Percentiles rank a stretch among this genome's conserved stretches.
These are phyloP conservation scores for Picea sitchensis DNA, from an alignment of 75 land plant species.

Conservation along the genomic window DNA sequence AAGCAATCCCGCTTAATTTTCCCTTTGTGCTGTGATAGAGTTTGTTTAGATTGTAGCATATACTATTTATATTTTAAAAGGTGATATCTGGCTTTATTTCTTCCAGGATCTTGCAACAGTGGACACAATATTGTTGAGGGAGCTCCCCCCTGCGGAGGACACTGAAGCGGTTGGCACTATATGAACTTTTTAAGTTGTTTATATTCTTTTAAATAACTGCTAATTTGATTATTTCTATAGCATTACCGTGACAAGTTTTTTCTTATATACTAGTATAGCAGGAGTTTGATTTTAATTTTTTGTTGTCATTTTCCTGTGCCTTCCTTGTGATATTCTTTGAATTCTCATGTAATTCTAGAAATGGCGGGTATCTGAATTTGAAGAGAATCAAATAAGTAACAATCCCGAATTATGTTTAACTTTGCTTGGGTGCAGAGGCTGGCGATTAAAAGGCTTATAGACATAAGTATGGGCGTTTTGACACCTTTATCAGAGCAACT, in stretches of 20 bases:
- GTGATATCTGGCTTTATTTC: conserved; percentile 1
- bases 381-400: conserved; percentile 4
- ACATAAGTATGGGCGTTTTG: conserved; percentile 93
- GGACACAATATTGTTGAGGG: conserved; percentile 78
- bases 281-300: neutral
- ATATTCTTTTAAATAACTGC: neutral
- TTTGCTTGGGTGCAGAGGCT: conserved; percentile 53
- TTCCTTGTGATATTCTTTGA: neutral
- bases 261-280: neutral
- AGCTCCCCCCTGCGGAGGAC: conserved; percentile 84
- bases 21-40: neutral
- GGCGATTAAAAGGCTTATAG: conserved; percentile 86
- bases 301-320: conserved; percentile 2
- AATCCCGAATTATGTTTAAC: neutral
- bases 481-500: conserved; percentile 93
- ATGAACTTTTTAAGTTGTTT: conserved; percentile 2
- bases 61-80: neutral
- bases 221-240: neutral
- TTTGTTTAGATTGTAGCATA: neutral
- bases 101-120: conserved; percentile 95
- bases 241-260: neutral
- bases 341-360: neutral
- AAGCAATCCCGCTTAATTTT: neutral
- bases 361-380: neutral
- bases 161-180: conserved; percentile 54